Base-by-base conservation (phyloP, 139 green algal genomes). In the Chlorella sp. region DNA sequence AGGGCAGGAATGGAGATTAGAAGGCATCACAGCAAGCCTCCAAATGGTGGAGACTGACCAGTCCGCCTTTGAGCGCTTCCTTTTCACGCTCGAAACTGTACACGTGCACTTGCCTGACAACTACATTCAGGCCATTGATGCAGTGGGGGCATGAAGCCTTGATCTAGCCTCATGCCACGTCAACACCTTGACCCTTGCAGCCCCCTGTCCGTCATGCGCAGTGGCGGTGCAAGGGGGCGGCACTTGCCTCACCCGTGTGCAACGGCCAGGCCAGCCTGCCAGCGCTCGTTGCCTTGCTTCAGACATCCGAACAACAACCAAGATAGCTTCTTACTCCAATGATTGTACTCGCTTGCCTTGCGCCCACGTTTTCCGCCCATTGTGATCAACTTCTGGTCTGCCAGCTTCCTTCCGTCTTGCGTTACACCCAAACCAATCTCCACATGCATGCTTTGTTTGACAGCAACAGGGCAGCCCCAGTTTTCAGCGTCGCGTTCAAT, bases 1-100 rank as follows among this genome's bases (percentile, higher is more conserved):
- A 21, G 32, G 37, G 80, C 42, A 18, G 9, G 80, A 24, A 42
- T 53, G 76, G 16, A 53, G 26, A 28, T n/a, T 34, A 30, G 75
- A 81, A 42, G 42, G 42, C 71, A 16, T n/a, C n/a, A 4, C 71
- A 7, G 71, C 71, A 18, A 37, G 21, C 19, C 79, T 42, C 42
- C 79, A 85, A 39, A 30, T 88, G 66, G 73, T 69, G 30, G 60
- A 81, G 66, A 53, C 53, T 30, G 68, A 80, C 3, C 66, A 81
- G 66, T 30, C 84, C 19, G 64, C 84, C 68, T 81, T 88, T 40
- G 39, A 64, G 66, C 84, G 84, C 84, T 88, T 88, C 68, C 84
- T 88, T 2, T 34, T 88, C 84, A 88, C 84, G 3, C 14, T 69
- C 3, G 84, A 88, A 18, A 88, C 84, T 5, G 71, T 40, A 0